phyloP scores from a whole-genome alignment of 164 flowering plant genomes.

The Umbellularia californica region DNA sequence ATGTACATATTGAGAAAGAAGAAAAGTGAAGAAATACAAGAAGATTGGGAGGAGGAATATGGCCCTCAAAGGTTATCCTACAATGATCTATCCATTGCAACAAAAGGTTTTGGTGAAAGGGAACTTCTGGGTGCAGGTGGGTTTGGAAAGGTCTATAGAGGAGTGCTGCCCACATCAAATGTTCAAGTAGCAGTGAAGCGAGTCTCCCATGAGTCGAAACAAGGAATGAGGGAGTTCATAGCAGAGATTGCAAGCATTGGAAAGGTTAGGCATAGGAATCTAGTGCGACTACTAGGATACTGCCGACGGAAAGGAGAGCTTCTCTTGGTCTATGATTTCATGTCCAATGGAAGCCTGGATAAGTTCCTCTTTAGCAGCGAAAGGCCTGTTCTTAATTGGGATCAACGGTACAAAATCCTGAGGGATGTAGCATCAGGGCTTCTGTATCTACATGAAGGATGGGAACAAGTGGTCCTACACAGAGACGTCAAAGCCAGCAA shows the following conservation, averaged over 20 bases:
- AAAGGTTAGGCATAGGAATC: slow-evolving; percentile 59
- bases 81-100: slow-evolving; percentile 59
- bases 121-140: slow-evolving; percentile 70
- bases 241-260: slow-evolving; percentile 69
- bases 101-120: slow-evolving; percentile 53
- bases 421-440: slow-evolving; percentile 13
- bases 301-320: slow-evolving; percentile 54
- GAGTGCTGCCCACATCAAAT: slow-evolving; percentile 34
- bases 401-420: slow-evolving; percentile 16
- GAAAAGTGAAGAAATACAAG: slow-evolving; percentile 45
- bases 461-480: slow-evolving; percentile 52
- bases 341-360: slow-evolving; percentile 83
- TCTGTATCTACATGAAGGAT: slow-evolving; percentile 43
- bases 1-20: slow-evolving; percentile 15
- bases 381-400: slow-evolving; percentile 38
- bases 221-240: slow-evolving; percentile 55
- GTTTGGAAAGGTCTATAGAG: slow-evolving; percentile 68
- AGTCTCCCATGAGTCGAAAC: slow-evolving; percentile 58
- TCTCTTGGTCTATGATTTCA: slow-evolving; percentile 67
- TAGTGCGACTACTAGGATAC: slow-evolving; percentile 69
- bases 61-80: slow-evolving; percentile 66
- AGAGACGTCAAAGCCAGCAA: slow-evolving; percentile 49
- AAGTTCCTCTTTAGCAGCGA: slow-evolving; percentile 49
- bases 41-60: slow-evolving; percentile 64
- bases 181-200: slow-evolving; percentile 67